Base-by-base conservation (phyloP, 164 flowering plant species). In the Vitis amurensis region DNA sequence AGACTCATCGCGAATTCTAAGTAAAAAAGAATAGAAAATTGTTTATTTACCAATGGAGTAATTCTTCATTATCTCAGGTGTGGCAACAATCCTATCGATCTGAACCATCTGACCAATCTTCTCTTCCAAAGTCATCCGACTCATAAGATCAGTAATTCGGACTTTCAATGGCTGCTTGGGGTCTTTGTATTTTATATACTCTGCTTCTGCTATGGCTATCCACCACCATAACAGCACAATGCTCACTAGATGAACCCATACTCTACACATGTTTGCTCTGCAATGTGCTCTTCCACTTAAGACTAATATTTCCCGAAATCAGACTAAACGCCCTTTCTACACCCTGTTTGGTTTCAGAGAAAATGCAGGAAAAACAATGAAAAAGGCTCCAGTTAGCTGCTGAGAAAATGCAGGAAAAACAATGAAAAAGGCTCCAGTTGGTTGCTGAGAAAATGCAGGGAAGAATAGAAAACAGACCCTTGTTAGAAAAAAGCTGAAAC, bases 71-170 rank as follows among this genome's bases (percentile, higher is more conserved):
- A 78, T 67, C 10, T 78, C 72, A 19, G 66, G 59, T 67, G 82
- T 68, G 27, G 88, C 88, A 67, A 76, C 70, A 53, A n/a, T 74
- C 57, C 90, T 63, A 62, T 87, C 90, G 61, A 84, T 84, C 78
- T 84, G 90, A 30, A 71, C 77, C 88, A 87, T 87, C 80, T 87
- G 88, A 68, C 87, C 87, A 65, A 87, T 80, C 81, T 87, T 84
- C 74, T 87, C 90, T 57, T 83, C 83, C 59, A 84, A 74, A 23
- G 80, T 81, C 90, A 87, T 87, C 59, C 85, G 68, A 47, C 76
- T 57, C 67, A 83, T 9, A 63, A 87, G 81, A 65, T 87, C 88
- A 61, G 69, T 67, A 3, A 87, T 73, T 55, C 90, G 79, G 55
- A 37, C 74, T 5, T 63, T 70, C 61, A 82, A 71, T 0, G 82